Evolutionary conservation across 148 eudicot genomes (phyloP), one percentile per base, ranked within the genome.

Genomic region (Diospyros lotus): DNA sequence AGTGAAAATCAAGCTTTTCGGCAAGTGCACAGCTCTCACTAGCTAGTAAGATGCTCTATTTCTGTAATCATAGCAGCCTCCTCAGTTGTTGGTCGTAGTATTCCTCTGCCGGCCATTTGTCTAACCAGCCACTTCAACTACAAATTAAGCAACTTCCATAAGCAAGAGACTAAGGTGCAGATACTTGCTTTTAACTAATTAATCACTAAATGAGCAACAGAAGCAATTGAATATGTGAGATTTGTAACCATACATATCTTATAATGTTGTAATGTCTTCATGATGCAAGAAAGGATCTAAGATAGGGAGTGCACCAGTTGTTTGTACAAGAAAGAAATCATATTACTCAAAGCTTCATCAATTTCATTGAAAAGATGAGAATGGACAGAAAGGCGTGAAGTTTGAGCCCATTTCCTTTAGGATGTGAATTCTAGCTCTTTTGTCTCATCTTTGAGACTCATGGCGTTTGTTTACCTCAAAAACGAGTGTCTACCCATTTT

Each of bases 21-120:
- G 93, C 89, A 64, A 89, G 76, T 80, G 68, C 85, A 68, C 73
- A 80, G 67, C 89, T 89, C 76, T 90, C 98, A 46, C 51, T 54
- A 48, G 80, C 51, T 54, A 48, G 80, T 77, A 73, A 93, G 90
- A 61, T 61, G 79, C 63, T 90, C 85, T 62, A 89, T 80, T 73
- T 90, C 93, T 43, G 76, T 80, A 54, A 69, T 76, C 64, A 89
- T 50, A 74, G 80, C 84, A 64, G 84, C 69, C 74, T 89, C 87
- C n/a, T 76, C 74, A 61, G 77, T 77, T 48, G 75, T 39, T 13
- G 76, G 60, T 58, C 66, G 83, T 71, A 74, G 48, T 66, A 73
- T 85, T 73, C 93, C 86, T 86, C 94, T 89, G 74, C 87, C 74
- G 51, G 62, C 78, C 86, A 83, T 83, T 43, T 70, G 46, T 39